These are phyloP conservation scores for California macrophylla DNA, from an alignment of 441 rosid species.

Conservation along the genomic window DNA sequence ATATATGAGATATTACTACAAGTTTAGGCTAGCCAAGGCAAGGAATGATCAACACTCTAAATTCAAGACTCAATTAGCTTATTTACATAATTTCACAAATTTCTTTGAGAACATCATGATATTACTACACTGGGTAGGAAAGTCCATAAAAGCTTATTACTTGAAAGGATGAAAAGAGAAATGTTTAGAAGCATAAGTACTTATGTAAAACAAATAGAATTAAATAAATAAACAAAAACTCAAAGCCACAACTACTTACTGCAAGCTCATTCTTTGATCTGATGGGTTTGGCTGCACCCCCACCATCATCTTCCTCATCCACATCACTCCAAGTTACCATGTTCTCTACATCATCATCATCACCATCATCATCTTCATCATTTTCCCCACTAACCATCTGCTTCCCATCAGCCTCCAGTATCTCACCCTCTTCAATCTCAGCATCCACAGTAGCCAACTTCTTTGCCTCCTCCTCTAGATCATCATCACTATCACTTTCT, in stretches of 20 bases:
- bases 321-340: slow-evolving; percentile 17
- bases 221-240: background rate
- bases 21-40: background rate
- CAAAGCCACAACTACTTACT: slow-evolving; percentile 30
- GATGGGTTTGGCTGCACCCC: slow-evolving; percentile 42
- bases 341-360: slow-evolving; percentile 6
- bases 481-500: slow-evolving; percentile 15
- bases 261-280: slow-evolving; percentile 76
- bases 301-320: slow-evolving; percentile 27
- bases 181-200: background rate
- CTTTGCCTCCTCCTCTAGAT: slow-evolving; percentile 17
- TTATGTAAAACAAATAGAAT: background rate
- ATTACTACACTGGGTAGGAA: background rate
- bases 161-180: no score
- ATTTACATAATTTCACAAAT: background rate
- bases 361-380: background rate
- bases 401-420: slow-evolving; percentile 35
- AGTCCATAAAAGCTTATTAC: slow-evolving; percentile 1
- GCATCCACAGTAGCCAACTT: slow-evolving; percentile 22
- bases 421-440: slow-evolving; percentile 88
- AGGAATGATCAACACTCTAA: background rate
- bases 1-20: background rate
- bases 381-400: slow-evolving; percentile 19
- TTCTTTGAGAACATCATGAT: background rate
- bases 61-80: background rate